These are phyloP conservation scores for Globisporangium middletonii DNA, from an alignment of 352 stramenopile genomes.

Conservation along the genomic window DNA sequence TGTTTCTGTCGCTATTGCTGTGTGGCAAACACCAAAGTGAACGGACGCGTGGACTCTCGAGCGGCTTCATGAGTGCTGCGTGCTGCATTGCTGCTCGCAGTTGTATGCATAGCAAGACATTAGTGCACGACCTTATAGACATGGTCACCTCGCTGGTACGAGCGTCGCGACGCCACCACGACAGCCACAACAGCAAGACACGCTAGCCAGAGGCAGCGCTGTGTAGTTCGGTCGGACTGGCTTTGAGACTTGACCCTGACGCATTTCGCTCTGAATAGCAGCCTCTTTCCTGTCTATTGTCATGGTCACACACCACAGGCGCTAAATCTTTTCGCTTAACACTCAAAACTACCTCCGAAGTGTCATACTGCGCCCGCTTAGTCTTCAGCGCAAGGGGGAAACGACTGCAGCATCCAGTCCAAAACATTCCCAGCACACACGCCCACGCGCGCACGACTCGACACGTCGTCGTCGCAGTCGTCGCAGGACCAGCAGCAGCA, in stretches of 20 bases:
- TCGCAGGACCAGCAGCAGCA: background rate
- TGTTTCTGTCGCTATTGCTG: too few relatives aligned
- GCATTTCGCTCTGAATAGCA: background rate
- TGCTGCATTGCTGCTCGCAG: too few relatives aligned
- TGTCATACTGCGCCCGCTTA: background rate
- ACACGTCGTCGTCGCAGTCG: background rate
- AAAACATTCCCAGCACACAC: background rate
- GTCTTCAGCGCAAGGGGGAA: background rate
- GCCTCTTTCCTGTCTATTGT: background rate
- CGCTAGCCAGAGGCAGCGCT: too few relatives aligned
- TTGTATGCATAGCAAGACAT: too few relatives aligned
- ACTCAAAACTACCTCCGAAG: background rate
- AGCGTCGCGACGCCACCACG: too few relatives aligned
- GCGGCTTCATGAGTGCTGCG: too few relatives aligned
- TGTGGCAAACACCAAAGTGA: too few relatives aligned
- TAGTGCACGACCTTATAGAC: too few relatives aligned
- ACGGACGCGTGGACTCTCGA: too few relatives aligned
- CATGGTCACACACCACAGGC: background rate
- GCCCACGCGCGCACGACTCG: background rate
- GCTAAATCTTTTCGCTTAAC: background rate
- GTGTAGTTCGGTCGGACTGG: too few relatives aligned
- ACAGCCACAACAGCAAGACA: too few relatives aligned
- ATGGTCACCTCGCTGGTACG: too few relatives aligned
- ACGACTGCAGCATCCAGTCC: background rate
- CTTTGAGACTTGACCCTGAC: background rate